Conservation (phyloP, 2,329 filamentous ascomycete species). For the Colletotrichum sp. region DNA sequence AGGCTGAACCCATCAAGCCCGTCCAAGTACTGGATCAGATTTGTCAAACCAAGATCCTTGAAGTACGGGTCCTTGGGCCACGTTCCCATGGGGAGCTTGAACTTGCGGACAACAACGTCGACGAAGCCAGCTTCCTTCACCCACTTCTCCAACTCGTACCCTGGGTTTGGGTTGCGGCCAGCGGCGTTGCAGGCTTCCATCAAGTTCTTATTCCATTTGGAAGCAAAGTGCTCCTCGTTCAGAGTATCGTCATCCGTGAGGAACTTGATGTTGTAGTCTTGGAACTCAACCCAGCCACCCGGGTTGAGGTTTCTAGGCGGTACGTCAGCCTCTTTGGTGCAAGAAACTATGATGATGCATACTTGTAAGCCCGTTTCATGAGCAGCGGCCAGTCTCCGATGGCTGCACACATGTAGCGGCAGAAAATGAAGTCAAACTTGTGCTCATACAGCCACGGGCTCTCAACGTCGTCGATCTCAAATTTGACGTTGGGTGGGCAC, state of each 20-base stretch:
- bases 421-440: constrained; percentile 36
- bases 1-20: constrained; percentile 27
- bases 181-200: constrained; percentile 24
- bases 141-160: constrained; percentile 29
- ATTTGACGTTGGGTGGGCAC: constrained; percentile 68
- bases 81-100: constrained; percentile 35
- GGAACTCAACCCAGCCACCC: constrained; percentile 34
- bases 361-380: constrained; percentile 20
- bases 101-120: constrained; percentile 32
- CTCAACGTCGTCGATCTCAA: constrained; percentile 69
- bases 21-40: constrained; percentile 17
- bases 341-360: constrained; percentile 23
- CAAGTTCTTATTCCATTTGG: constrained; percentile 19
- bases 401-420: constrained; percentile 5
- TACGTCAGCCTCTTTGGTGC: not conserved
- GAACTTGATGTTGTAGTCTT: constrained; percentile 23
- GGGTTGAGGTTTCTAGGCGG: constrained; percentile 32
- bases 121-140: constrained; percentile 41
- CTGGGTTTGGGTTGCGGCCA: constrained; percentile 33
- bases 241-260: constrained; percentile 26
- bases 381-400: constrained; percentile 5
- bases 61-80: constrained; percentile 37
- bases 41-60: constrained; percentile 32
- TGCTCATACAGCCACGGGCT: constrained; percentile 42
- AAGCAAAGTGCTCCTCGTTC: not conserved